Percentiles rank a stretch among this genome's conserved stretches.
These are phyloP conservation scores for Strobilomyces confusus DNA, from an alignment of 768 basidiomycete genomes.

Conservation along the genomic window DNA sequence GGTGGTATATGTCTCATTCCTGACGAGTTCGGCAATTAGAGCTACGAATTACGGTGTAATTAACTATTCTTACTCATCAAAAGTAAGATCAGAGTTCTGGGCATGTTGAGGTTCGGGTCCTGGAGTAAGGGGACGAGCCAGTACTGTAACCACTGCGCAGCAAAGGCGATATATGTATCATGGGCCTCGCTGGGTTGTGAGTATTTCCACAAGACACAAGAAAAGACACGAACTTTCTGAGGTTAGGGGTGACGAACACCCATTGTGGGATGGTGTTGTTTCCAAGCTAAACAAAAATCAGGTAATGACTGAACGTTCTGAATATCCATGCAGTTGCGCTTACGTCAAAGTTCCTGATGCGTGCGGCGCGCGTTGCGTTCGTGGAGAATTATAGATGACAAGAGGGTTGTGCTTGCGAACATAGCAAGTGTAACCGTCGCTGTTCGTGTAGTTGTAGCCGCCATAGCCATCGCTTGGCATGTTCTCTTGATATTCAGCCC, in stretches of 20 bases:
- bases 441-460: conserved; percentile 34
- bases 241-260: conserved; percentile 61
- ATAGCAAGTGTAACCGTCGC: conserved; percentile 24
- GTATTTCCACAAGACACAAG: too few species aligned
- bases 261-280: conserved; percentile 52
- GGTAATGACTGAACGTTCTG: background rate
- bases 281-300: conserved; percentile 13
- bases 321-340: background rate
- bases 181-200: conserved; percentile 49
- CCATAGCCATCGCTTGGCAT: conserved; percentile 47
- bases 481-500: conserved; percentile 59
- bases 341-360: conserved; percentile 57
- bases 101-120: background rate
- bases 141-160: conserved; percentile 41
- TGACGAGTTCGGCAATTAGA: too few species aligned
- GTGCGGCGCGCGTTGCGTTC: conserved; percentile 36
- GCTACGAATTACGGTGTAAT: too few species aligned
- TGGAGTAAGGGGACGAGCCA: conserved; percentile 27
- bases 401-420: conserved; percentile 53
- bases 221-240: conserved; percentile 30
- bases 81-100: background rate
- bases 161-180: conserved; percentile 52
- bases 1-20: conserved; percentile 28
- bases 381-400: conserved; percentile 48
- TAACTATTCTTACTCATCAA: conserved; percentile 4